These are phyloP conservation scores for Monilinia laxa DNA, from an alignment of 2,329 filamentous ascomycete species.

Conservation along the genomic window DNA sequence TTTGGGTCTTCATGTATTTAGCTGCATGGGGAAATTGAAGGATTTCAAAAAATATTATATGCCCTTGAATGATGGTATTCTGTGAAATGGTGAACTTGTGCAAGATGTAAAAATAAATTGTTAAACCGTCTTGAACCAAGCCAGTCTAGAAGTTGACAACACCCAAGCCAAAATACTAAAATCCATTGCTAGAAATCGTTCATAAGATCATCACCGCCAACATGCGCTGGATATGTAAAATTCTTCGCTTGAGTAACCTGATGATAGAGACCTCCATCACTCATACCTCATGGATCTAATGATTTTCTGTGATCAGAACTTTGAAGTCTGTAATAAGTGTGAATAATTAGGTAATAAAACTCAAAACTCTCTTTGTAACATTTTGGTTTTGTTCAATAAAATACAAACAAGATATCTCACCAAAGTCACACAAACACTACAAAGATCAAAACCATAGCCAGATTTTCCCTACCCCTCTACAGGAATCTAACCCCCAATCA, in stretches of 20 bases:
- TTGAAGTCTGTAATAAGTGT: too few species aligned
- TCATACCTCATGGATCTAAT: too few species aligned
- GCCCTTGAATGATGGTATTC: not conserved
- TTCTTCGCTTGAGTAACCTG: too few species aligned
- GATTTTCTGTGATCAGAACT: too few species aligned
- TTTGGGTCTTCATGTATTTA: constrained; percentile 37
- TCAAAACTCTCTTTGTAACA: too few species aligned
- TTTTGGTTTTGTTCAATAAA: too few species aligned
- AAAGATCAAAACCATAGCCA: not conserved
- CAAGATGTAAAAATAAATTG: not conserved
- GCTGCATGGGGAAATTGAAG: constrained; percentile 37
- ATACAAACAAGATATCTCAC: too few species aligned
- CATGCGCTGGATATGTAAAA: not conserved
- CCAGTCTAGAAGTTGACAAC: not conserved
- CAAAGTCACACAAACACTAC: not conserved
- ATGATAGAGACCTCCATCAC: too few species aligned
- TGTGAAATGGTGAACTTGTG: not conserved
- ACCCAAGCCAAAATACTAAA: not conserved
- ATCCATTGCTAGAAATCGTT: too few species aligned
- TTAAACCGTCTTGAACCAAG: not conserved
- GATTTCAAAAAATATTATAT: constrained; percentile 30
- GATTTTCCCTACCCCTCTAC: not conserved
- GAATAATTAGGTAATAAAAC: too few species aligned
- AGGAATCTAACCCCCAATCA: not conserved
- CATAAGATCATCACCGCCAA: not conserved